Evolutionary conservation across 257 asterid species (phyloP).

Genomic region (Solanum appendiculatum): DNA sequence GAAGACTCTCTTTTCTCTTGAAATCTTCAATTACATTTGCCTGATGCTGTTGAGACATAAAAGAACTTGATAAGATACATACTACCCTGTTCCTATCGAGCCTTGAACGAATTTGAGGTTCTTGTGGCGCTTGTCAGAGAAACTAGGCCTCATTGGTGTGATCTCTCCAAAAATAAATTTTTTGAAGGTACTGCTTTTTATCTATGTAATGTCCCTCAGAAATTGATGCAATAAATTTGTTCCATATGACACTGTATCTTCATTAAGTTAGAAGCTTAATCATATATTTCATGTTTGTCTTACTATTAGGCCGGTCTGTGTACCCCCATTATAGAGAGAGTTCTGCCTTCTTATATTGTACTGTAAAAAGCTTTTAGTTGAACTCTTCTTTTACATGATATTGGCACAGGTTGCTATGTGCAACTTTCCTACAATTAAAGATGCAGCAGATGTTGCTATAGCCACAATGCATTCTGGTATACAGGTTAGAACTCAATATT

Average conservation of each 20-base stretch:
- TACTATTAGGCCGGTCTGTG: not conserved
- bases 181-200: not conserved
- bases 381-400: not conserved
- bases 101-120: not conserved
- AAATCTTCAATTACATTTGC: not conserved
- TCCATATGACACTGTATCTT: not conserved
- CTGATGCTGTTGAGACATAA: not conserved
- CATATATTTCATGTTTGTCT: not conserved
- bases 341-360: not conserved
- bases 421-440: slow-evolving; percentile 87
- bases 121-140: not conserved
- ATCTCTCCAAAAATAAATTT: not conserved
- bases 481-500: slow-evolving; percentile 45
- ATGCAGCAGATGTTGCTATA: slow-evolving; percentile 98
- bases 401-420: slow-evolving; percentile 84
- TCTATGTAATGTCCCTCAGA: not conserved
- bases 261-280: not conserved
- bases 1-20: not conserved
- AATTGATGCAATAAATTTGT: not conserved
- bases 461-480: slow-evolving; percentile 86
- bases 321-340: not conserved
- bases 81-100: not conserved
- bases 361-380: not conserved
- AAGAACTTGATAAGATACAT: not conserved
- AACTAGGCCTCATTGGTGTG: not conserved